A percentile compares a stretch with the other conserved stretches of the same genome.
Evolutionary conservation across 2,329 filamentous ascomycete species (phyloP).

Genomic region (Aspergillus quadricinctus): DNA sequence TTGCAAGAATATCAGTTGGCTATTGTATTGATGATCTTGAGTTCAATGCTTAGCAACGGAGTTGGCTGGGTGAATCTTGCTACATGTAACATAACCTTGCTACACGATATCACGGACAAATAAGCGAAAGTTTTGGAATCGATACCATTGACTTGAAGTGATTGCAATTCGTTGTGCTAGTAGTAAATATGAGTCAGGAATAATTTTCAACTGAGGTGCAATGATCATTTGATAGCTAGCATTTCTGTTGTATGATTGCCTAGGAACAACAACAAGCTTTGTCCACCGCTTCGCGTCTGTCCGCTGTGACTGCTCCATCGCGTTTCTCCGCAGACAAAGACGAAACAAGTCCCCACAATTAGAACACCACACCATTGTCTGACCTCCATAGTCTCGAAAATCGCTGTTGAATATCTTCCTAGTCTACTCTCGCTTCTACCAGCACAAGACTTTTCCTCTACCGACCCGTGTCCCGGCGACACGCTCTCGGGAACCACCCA

Average conservation of each 20-base stretch:
- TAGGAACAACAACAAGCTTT: neutral
- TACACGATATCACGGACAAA: neutral
- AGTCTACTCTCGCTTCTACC: conserved; percentile 2
- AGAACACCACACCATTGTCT: neutral
- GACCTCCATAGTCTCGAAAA: neutral
- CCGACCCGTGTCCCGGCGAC: conserved; percentile 1
- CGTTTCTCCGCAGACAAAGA: neutral
- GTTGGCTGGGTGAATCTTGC: neutral
- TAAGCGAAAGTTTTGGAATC: neutral
- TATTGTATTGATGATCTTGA: neutral
- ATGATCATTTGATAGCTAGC: neutral
- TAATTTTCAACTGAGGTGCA: neutral
- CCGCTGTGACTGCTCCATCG: neutral
- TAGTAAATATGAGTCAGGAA: neutral
- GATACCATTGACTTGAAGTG: neutral
- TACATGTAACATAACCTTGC: neutral
- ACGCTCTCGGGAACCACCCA: conserved; percentile 5
- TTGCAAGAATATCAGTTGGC: neutral
- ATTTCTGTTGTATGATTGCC: neutral
- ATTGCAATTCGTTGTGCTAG: neutral
- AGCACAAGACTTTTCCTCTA: conserved; percentile 1
- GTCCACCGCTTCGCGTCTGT: neutral
- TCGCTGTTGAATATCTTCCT: neutral
- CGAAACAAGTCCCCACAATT: neutral
- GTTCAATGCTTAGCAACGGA: neutral